Base-by-base conservation (phyloP, 2,329 filamentous ascomycete species). In the Claviceps humidiphila region DNA sequence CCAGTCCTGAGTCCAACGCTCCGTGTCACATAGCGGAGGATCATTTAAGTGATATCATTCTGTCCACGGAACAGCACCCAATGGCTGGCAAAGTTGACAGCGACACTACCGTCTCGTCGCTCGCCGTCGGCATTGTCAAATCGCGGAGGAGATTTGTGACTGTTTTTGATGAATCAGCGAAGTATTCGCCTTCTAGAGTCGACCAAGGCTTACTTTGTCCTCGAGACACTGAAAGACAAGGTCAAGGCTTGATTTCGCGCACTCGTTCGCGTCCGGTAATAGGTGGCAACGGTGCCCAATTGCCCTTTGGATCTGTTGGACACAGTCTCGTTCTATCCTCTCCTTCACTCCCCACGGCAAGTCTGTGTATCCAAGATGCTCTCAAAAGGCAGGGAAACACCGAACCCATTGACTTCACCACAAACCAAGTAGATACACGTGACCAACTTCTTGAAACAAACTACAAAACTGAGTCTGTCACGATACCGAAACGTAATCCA, bases 141-240 rank as follows among this genome's bases (percentile, higher is more conserved):
- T 54, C 52, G 5, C 51, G 52, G 52, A 54, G 30, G 16, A 49
- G 45, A 46, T 30, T 30, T 24, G 17, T 34, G 16, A 22, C 45
- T 9, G 40, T 38, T 9, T 5, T 45, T 16, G 17, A 51, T 16
- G 43, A 49, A 17, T 13, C 49, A 22, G 42, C 46, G 2, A 54
- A 22, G 40, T 42, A 41, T 26, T 37, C 44, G 20, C 22, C 20
- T 39, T 24, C 52, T 14, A 45, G 41, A 17, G 20, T 17, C 24
- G 34, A 40, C 13, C 52, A 54, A 34, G 49, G 52, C 5, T 14
- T 54, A 38, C 52, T 54, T 26, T 39, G n/a, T 26, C 45, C 42
- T 26, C 37, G 24, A 26, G 20, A 22, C n/a, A 38, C 30, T 13
- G 30, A 42, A 24, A n/a, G 17, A n/a, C 48, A 17, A 20, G 24